Evolutionary conservation across 441 rosid species (phyloP).

Genomic region (Geranium incanum): DNA sequence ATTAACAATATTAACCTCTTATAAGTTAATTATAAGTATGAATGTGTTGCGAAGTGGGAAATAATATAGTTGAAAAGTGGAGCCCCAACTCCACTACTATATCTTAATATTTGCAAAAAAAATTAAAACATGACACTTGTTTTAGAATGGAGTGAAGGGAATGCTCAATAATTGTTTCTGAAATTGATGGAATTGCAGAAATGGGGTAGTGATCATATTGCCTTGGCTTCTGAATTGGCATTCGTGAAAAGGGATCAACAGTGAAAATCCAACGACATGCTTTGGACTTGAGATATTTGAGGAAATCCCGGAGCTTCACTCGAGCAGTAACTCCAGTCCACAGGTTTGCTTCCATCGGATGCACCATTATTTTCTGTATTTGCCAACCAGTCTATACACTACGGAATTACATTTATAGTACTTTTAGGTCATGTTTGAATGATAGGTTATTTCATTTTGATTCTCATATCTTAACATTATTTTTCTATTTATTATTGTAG

Average conservation of each 20-base stretch:
- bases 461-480: too few species aligned
- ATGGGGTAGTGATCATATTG: constrained; percentile 98
- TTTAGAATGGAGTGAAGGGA: not conserved
- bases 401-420: too few species aligned
- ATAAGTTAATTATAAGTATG: too few species aligned
- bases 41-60: too few species aligned
- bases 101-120: too few species aligned
- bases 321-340: not conserved
- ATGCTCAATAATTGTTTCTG: not conserved
- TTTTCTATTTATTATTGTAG: too few species aligned
- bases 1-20: too few species aligned
- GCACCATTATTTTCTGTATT: too few species aligned
- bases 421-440: not conserved
- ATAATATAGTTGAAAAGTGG: too few species aligned
- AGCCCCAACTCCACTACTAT: too few species aligned
- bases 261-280: not conserved
- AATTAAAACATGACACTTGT: not conserved
- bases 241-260: constrained; percentile 22
- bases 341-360: not conserved
- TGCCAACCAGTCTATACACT: too few species aligned
- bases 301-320: not conserved
- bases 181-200: constrained; percentile 35
- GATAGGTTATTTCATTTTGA: not conserved
- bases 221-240: constrained; percentile 76
- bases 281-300: constrained; percentile 3